Evolutionary conservation across 768 basidiomycete species (phyloP), one percentile per base, ranked within the genome.

Genomic region (Lactifluus hygrophoroides): DNA sequence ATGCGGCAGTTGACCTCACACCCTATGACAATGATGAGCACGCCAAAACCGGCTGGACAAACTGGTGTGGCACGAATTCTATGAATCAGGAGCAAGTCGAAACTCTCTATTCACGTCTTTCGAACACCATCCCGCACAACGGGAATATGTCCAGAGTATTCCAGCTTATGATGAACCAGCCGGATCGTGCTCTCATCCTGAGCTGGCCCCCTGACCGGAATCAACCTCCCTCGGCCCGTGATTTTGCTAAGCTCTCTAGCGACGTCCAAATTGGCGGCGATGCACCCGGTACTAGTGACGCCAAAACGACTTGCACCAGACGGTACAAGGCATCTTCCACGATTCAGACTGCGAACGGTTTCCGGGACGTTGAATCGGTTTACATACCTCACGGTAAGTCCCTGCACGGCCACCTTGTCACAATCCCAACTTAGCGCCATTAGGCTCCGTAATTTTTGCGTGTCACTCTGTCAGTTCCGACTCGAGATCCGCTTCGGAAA

Each of bases 281-380:
- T 19, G 69, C 72, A 60, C 70, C 76, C 45, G 76, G 77, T 63
- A 77, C 76, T 52, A 85, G 77, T 67, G 82, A 81, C 68, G 90
- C 89, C 48, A 90, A 88, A 75, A 93, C 90, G 50, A 88, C 83
- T 72, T 93, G 90, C 67, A 91, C 89, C 62, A 80, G 89, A 70
- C 78, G 90, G 67, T 92, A 86, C 76, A 86, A 86, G 70, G 84
- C 87, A 44, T 76, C 77, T 56, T 86, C 86, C 68, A 74, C 74
- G 65, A 80, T 87, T 77, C 62, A 67, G 17, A 65, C 66, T 10
- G 75, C 77, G 67, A 77, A 79, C 37, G 76, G 79, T 57, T 76
- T 75, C 50, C 79, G 77, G 58, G 81, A 85, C 71, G 86, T 91
- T 28, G 89, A 91, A 69, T 90, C 88, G 72, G 85, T 92, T 62